phyloP scores from a whole-genome alignment of 768 basidiomycete genomes.

The Lentinula guzmanii region DNA sequence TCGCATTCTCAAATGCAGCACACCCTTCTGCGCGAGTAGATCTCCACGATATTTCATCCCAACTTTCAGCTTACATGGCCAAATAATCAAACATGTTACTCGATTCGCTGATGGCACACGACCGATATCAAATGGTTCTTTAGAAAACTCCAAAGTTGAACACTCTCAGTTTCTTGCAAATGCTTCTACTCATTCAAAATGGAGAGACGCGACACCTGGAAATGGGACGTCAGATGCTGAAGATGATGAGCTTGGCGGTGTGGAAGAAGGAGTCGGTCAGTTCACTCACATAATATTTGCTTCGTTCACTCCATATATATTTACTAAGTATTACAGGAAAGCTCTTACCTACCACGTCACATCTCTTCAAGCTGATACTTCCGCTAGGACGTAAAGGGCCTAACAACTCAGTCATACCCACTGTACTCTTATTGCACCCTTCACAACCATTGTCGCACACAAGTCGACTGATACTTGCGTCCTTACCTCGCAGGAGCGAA shows the following conservation, averaged over 20 bases:
- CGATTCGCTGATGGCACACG: constrained; percentile 10
- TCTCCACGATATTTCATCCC: not conserved
- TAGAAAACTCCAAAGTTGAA: constrained; percentile 30
- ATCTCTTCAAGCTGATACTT: constrained; percentile 60
- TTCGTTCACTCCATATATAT: not conserved
- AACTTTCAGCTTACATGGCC: not conserved
- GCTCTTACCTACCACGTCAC: constrained; percentile 54
- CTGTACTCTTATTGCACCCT: constrained; percentile 62
- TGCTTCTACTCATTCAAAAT: constrained; percentile 25
- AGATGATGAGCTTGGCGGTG: constrained; percentile 19
- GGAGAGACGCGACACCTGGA: constrained; percentile 17
- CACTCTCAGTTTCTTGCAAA: constrained; percentile 42
- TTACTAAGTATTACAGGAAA: constrained; percentile 39
- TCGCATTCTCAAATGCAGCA: not conserved
- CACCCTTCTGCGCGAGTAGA: not conserved
- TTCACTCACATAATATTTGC: not conserved
- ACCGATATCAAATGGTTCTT: not conserved
- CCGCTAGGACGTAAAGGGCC: constrained; percentile 30
- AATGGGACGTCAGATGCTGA: constrained; percentile 5
- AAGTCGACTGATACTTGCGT: constrained; percentile 46
- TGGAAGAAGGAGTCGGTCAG: constrained; percentile 30
- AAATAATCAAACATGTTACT: not conserved
- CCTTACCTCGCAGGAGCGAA: constrained; percentile 21
- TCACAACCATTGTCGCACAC: constrained; percentile 66
- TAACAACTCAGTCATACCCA: constrained; percentile 18